Evolutionary conservation across 2,329 filamentous ascomycete genomes (phyloP), one percentile per base, ranked within the genome.

Genomic region (Botryotinia convoluta): DNA sequence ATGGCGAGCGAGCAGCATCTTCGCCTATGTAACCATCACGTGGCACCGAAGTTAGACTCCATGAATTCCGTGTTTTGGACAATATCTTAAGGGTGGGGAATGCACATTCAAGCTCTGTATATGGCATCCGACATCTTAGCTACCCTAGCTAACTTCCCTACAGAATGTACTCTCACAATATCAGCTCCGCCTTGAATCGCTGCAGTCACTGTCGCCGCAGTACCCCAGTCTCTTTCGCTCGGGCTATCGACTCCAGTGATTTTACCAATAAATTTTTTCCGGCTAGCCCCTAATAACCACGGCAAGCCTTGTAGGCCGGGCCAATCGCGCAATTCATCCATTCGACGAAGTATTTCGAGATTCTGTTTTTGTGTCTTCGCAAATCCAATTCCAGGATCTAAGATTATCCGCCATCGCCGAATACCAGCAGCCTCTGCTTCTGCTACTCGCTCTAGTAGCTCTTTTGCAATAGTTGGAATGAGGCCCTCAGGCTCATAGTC

Each of bases 371-470:
- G 86, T 0, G 89, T 91, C 84, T 99, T 99, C 72, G 96, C 94
- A 81, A 99, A 99, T 0, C 96, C 96, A 45, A 99, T 88, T 0
- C 96, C 96, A 0, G 96, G 96, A 81, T 99, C 96, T 2, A 98
- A 89, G 48, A 98, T 90, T 76, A 99, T 97, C 76, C 95, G 92
- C 96, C 96, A 99, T 67, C 95, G 91, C 6, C 93, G 88, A 61
- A 99, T 88, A 0, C 96, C 96, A 0, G 94, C 94, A 22, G 85
- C 87, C 82, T 97, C 87, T 35, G 96, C 96, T 2, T 89, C 93
- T 0, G 84, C 84, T 8, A 98, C 87, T 26, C 95, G 87, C 1
- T 82, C 82, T 2, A 83, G 81, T 1, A 93, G 85, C 78, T 93
- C 91, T 2, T 77, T 74, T 4, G 83, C 85, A 4, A 93, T 85